Evolutionary conservation across 176 grass and related monocot genomes (phyloP), one percentile per base, ranked within the genome.

Genomic region (Neostapfia colusana): DNA sequence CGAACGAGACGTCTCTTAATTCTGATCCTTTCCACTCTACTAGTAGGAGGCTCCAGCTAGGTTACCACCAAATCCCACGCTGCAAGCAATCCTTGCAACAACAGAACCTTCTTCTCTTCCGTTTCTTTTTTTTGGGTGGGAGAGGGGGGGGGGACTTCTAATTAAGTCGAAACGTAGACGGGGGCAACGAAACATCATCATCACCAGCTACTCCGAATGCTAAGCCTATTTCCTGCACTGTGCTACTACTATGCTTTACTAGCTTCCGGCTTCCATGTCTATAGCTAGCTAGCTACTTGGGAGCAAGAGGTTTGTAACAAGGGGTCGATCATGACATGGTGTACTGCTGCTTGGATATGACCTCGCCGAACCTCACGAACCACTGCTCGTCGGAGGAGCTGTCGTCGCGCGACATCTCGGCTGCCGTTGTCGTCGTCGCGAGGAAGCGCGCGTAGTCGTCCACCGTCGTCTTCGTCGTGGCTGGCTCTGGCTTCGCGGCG

Each of bases 311-410:
- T n/a, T n/a, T n/a, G n/a, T n/a, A n/a, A n/a, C n/a, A n/a, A n/a
- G n/a, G n/a, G n/a, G n/a, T n/a, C n/a, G n/a, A n/a, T n/a, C 42
- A 65, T 81, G 75, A 92, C 48, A 99, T 65, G 24, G 96, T 88
- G 79, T 84, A n/a, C n/a, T n/a, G n/a, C n/a, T n/a, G 89, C 92
- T 95, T 95, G n/a, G 92, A 95, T 59, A 99, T 99, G 65, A 92
- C 89, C 85, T 99, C 92, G 24, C 96, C 92, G 61, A 99, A 99
- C 77, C 85, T 70, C 46, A 90, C 85, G 60, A 99, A 99, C 96
- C 92, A 99, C 61, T 99, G 92, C 65, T 87, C 85, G 60, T 99
- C 91, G 10, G 92, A 92, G 65, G 86, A 91, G 85, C 89, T 92
- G 54, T 87, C 42, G 10, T 49, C 85, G 17, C 73, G 57, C 23